These are phyloP conservation scores for Arthrocladium fulminans DNA, from an alignment of 2,329 filamentous ascomycete species.

Conservation along the genomic window DNA sequence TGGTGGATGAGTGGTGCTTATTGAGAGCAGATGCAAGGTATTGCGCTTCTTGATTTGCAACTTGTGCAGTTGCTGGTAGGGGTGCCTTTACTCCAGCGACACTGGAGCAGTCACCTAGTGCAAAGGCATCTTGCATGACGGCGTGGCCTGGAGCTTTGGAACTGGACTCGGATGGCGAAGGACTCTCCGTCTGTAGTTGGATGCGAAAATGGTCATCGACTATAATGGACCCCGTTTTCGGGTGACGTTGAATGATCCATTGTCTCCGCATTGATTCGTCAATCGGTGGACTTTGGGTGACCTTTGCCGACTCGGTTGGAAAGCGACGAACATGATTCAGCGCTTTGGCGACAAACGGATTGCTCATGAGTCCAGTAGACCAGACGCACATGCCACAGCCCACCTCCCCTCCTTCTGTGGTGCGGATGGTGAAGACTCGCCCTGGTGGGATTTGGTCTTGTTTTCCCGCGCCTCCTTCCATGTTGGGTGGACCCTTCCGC, in stretches of 20 bases:
- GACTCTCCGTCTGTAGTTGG: conserved; percentile 38
- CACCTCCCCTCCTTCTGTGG: conserved; percentile 50
- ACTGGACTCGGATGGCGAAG: conserved; percentile 15
- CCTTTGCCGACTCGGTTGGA: conserved; percentile 26
- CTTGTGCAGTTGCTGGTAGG: conserved; percentile 9
- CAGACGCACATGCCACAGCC: conserved; percentile 54
- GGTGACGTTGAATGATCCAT: conserved; percentile 45
- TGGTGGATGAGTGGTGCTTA: conserved; percentile 30
- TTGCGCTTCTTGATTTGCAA: conserved; percentile 44
- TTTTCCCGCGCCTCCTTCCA: conserved; percentile 19
- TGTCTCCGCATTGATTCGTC: conserved; percentile 14
- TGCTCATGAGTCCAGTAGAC: conserved; percentile 50
- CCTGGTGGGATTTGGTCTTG: conserved; percentile 36
- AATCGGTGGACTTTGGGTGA: conserved; percentile 20
- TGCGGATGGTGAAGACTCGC: conserved; percentile 42
- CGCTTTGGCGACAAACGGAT: conserved; percentile 44
- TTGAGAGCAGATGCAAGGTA: conserved; percentile 51
- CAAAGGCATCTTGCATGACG: conserved; percentile 45
- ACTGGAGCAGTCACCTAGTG: conserved; percentile 47
- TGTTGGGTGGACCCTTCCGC: conserved; percentile 41
- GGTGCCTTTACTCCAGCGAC: conserved; percentile 24
- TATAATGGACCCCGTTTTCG: conserved; percentile 41
- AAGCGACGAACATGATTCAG: conserved; percentile 30
- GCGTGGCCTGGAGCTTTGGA: conserved; percentile 26
- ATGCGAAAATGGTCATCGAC: conserved; percentile 49